Evolutionary conservation across 78 protist genomes (phyloP).

Genomic region (Thecamonas trahens): DNA sequence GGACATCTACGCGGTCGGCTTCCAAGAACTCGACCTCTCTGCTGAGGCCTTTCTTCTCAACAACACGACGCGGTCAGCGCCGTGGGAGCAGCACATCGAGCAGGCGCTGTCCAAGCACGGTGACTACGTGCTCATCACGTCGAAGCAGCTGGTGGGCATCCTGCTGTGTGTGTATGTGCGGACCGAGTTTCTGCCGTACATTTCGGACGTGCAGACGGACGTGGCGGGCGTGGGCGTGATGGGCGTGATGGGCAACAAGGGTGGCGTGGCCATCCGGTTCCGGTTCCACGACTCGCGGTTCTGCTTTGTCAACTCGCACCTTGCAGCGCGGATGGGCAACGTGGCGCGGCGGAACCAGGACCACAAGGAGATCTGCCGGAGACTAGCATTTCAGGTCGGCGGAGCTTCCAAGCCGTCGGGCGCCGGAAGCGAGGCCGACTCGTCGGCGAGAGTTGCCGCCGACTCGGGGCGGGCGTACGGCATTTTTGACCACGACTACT

Average conservation of each 20-base stretch:
- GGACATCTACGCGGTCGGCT: constrained; percentile 55
- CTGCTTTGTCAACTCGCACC: constrained; percentile 66
- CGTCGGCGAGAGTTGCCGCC: no score
- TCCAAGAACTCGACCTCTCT: constrained; percentile 69
- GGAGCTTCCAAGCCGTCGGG: not conserved
- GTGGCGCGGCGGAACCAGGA: constrained; percentile 63
- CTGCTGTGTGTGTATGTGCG: constrained; percentile 51
- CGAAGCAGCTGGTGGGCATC: constrained; percentile 33
- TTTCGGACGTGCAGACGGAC: constrained; percentile 33
- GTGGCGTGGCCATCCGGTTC: constrained; percentile 74
- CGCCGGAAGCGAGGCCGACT: not conserved
- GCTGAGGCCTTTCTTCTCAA: constrained; percentile 48
- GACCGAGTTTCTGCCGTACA: constrained; percentile 17
- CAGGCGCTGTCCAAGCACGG: constrained; percentile 5
- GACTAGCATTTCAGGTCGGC: not conserved
- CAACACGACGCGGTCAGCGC: constrained; percentile 33
- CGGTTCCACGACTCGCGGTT: constrained; percentile 50
- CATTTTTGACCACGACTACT: constrained; percentile 50
- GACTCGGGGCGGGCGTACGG: no score
- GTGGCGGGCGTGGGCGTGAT: constrained; percentile 60
- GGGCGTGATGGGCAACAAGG: constrained; percentile 89
- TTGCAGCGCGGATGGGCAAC: constrained; percentile 75
- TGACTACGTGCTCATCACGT: constrained; percentile 23
- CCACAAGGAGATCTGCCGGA: constrained; percentile 46
- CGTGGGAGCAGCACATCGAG: constrained; percentile 47